Conservation (phyloP, 192 early-diverging fungal species). For the Gamsiella multidivaricata region DNA sequence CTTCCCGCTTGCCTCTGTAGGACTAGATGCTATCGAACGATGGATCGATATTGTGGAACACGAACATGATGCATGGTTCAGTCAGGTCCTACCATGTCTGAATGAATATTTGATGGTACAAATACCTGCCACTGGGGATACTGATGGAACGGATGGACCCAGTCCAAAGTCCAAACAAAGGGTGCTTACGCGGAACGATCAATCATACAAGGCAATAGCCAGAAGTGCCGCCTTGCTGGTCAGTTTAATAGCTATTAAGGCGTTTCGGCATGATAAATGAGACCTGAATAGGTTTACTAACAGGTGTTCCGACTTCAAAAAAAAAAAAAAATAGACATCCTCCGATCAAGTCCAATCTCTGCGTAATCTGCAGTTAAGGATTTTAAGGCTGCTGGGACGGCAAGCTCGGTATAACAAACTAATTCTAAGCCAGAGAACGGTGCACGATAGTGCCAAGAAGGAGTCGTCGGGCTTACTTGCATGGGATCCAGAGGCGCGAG, state of each 20-base stretch:
- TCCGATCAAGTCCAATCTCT: constrained; percentile 48
- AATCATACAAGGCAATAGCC: constrained; percentile 21
- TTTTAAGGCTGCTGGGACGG: constrained; percentile 71
- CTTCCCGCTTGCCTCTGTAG: constrained; percentile 68
- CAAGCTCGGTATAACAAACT: constrained; percentile 70
- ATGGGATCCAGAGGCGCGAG: constrained; percentile 74
- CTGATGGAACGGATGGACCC: constrained; percentile 9
- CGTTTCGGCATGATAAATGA: too few species aligned
- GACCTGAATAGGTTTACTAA: too few species aligned
- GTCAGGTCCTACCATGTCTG: constrained; percentile 67
- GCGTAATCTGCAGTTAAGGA: constrained; percentile 67
- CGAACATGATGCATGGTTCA: constrained; percentile 44
- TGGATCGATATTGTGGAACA: constrained; percentile 55
- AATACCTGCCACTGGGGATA: constrained; percentile 23
- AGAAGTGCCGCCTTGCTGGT: constrained; percentile 14
- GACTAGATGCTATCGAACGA: constrained; percentile 70
- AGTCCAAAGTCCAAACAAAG: constrained; percentile 7
- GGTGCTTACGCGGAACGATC: not conserved
- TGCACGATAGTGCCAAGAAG: constrained; percentile 8
- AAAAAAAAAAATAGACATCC: too few species aligned
- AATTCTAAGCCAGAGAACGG: constrained; percentile 25
- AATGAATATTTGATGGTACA: constrained; percentile 75
- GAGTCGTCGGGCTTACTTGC: constrained; percentile 57
- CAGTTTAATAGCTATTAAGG: too few species aligned
- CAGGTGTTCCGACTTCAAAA: too few species aligned